Conservation (phyloP, 2,329 filamentous ascomycete species). For the Fusarium sp. region DNA sequence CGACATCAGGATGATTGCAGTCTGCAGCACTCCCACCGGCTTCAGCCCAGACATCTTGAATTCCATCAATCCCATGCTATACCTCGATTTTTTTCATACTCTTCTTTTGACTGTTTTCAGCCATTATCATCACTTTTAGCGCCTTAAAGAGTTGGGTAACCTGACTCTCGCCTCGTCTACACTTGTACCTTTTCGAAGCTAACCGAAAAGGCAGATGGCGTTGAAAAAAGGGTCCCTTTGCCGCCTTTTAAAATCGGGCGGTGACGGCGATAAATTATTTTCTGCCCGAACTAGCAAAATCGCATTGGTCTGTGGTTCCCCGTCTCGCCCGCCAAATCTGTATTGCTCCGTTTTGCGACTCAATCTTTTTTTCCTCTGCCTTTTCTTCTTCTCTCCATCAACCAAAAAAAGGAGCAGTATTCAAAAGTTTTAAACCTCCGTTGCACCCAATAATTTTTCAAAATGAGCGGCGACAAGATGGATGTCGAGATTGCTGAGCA, state of each 20-base stretch:
- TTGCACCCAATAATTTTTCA: constrained; percentile 25
- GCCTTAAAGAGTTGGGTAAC: not conserved
- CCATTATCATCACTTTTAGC: not conserved
- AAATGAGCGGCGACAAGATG: constrained; percentile 63
- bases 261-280: constrained; percentile 46
- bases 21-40: not conserved
- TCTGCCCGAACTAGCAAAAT: constrained; percentile 44
- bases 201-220: constrained; percentile 23
- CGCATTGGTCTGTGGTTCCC: constrained; percentile 33
- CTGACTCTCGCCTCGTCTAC: not conserved
- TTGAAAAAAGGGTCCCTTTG: constrained; percentile 26
- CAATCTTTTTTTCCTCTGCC: constrained; percentile 8
- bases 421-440: not conserved
- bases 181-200: not conserved
- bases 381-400: constrained; percentile 8
- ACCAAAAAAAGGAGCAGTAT: not conserved
- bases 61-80: not conserved
- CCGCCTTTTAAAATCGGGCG: constrained; percentile 37
- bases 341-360: constrained; percentile 32
- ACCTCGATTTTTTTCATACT: not conserved
- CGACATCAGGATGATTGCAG: not conserved
- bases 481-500: constrained; percentile 69
- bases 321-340: constrained; percentile 20
- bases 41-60: not conserved
- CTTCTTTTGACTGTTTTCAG: not conserved